Base-by-base conservation (phyloP, 1,139 yeast species). In the Pichia sp. region DNA sequence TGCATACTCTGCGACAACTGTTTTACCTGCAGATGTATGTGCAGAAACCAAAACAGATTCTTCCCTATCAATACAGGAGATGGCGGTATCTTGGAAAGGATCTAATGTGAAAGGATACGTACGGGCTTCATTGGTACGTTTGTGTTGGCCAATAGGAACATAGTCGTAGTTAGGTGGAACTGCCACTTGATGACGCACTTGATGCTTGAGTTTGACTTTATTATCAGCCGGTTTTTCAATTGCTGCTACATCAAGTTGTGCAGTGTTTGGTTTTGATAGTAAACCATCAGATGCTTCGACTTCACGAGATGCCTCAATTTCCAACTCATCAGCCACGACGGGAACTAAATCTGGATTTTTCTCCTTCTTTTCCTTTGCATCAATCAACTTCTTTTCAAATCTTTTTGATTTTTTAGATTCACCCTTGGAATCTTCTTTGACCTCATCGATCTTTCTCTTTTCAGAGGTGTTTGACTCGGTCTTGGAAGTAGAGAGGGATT, bases 31-130 rank as follows among this genome's bases (percentile, higher is more conserved):
- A 23, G 59, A 55, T 10, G 59, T 55, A 34, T 91, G 99, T 0
- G 99, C 99, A 6, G 98, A 96, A 4, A 91, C 97, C 59, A 91
- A 85, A 3, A 91, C 99, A 1, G 97, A 87, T 56, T 91, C 98
- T 32, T 95, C 95, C 56, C 88, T 94, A 55, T 91, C 99, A 47
- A 91, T 70, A 62, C 91, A 96, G 47, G 87, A 91, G 1, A 91
- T 86, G 0, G 99, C 96, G 53, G 93, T 96, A 56, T 93, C 88
- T 60, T 91, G 99, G 63, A 91, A 91, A 22, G 87, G 84, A 64
- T 91, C 99, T 40, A 91, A 68, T 47, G 83, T 88, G 52, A 91
- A 91, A 0, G 98, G 97, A 81, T 91, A 93, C 26, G 73, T 77
- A 37, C 95, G 69, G 1, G 98, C 98, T 50, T 81, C 84, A 24